Percentiles rank a stretch among this genome's conserved stretches.
Evolutionary conservation across 1,284 basidiomycete genomes (phyloP).

Genomic region (Puccinia novopanici): DNA sequence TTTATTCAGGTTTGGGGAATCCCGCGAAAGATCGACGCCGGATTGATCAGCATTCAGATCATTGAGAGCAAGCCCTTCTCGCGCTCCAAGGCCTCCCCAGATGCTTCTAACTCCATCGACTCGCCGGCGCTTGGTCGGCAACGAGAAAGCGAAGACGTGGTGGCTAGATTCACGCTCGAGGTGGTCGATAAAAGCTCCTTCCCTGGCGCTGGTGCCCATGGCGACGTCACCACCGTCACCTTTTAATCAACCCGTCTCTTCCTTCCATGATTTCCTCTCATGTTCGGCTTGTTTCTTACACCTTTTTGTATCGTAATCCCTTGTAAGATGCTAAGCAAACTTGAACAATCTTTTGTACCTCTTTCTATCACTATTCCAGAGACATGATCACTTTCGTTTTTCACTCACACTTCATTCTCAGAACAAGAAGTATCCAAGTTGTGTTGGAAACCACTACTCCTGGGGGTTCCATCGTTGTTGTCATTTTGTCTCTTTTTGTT

Average conservation of each 20-base stretch:
- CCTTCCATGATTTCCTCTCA: background rate
- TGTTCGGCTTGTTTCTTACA: background rate
- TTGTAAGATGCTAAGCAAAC: slow-evolving; percentile 26
- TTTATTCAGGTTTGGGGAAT: slow-evolving; percentile 45
- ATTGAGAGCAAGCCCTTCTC: slow-evolving; percentile 26
- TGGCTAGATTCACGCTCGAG: slow-evolving; percentile 37
- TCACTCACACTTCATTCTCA: background rate
- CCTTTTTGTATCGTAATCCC: slow-evolving; percentile 2
- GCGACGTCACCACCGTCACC: slow-evolving; percentile 37
- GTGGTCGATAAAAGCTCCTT: slow-evolving; percentile 41
- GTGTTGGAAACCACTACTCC: background rate
- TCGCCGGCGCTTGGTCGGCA: background rate
- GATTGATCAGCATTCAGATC: slow-evolving; percentile 46
- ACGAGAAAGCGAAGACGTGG: slow-evolving; percentile 37
- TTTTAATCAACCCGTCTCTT: background rate
- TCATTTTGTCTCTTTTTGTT: background rate
- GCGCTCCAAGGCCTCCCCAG: background rate
- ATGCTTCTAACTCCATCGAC: background rate
- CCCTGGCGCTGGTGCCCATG: slow-evolving; percentile 8
- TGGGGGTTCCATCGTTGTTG: background rate
- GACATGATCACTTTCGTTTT: slow-evolving; percentile 9
- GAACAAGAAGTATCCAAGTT: background rate
- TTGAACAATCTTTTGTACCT: background rate
- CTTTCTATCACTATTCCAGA: background rate
- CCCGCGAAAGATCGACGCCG: slow-evolving; percentile 40